Conservation (phyloP, 495 filamentous ascomycete genomes). For the Trypethelium eluteriae region DNA sequence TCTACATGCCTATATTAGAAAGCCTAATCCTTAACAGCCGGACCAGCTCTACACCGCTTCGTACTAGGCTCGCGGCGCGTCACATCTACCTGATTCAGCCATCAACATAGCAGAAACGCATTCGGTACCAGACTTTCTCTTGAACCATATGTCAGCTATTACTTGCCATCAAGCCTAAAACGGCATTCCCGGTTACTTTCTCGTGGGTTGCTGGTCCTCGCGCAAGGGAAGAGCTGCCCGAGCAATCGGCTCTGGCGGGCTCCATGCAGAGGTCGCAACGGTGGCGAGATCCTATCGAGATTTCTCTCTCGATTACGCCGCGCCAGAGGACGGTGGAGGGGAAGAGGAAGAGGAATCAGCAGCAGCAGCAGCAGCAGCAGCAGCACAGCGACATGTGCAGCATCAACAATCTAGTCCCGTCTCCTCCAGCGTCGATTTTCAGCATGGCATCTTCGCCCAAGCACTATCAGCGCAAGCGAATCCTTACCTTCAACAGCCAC, state of each 20-base stretch:
- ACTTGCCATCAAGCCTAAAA: not conserved
- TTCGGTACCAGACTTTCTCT: not conserved
- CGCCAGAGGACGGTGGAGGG: conserved; percentile 48
- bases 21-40: conserved; percentile 8
- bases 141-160: not conserved
- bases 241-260: conserved; percentile 64
- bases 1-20: conserved; percentile 11
- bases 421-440: conserved; percentile 30
- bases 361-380: conserved; percentile 33
- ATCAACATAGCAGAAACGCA: conserved; percentile 8
- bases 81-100: conserved; percentile 10
- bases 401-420: conserved; percentile 43
- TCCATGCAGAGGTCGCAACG: conserved; percentile 59
- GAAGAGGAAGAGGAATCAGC: conserved; percentile 27
- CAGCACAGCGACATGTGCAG: conserved; percentile 39
- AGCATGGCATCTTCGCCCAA: conserved; percentile 19
- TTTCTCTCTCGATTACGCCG: conserved; percentile 57
- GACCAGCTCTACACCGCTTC: conserved; percentile 5
- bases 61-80: conserved; percentile 1
- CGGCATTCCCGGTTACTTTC: not conserved
- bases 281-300: conserved; percentile 60
- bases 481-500: conserved; percentile 11
- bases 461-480: not conserved
- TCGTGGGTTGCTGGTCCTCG: conserved; percentile 5
- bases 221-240: conserved; percentile 51